These are phyloP conservation scores for Blastobotrys petasosporus DNA, from an alignment of 1,139 yeast genomes.

Conservation along the genomic window DNA sequence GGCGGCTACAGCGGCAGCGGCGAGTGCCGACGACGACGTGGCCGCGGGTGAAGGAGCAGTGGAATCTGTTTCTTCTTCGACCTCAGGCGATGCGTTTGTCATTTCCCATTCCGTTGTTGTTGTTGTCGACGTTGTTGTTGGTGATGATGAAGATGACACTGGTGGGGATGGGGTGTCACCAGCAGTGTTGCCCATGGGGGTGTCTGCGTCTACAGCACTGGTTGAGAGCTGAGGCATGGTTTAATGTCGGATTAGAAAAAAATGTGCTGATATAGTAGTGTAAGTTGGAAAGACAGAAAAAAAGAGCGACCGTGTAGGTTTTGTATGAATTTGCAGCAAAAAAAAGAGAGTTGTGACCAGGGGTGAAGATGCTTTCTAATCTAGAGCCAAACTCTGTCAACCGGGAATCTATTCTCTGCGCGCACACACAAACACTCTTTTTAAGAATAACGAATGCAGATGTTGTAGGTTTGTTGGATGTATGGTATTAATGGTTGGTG, in stretches of 20 bases:
- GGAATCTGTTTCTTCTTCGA: not conserved
- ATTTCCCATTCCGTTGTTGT: conserved; percentile 1
- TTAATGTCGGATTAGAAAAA: not conserved
- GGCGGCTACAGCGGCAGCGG: too few relatives aligned
- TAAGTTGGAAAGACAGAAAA: not conserved
- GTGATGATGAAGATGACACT: not conserved
- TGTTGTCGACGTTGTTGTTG: not conserved
- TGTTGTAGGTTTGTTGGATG: too few relatives aligned
- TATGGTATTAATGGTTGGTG: too few relatives aligned
- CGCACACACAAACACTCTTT: too few relatives aligned
- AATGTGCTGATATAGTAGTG: not conserved
- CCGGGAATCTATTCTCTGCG: too few relatives aligned
- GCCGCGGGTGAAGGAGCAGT: conserved; percentile 1
- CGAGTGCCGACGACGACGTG: not conserved
- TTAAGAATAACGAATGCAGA: too few relatives aligned
- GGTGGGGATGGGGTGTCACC: not conserved
- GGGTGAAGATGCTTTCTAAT: too few relatives aligned
- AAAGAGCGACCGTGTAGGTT: not conserved
- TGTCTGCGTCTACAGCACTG: conserved; percentile 10
- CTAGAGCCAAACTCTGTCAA: too few relatives aligned
- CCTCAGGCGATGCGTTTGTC: not conserved
- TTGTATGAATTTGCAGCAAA: not conserved
- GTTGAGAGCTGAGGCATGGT: conserved; percentile 9
- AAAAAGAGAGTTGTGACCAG: not conserved
- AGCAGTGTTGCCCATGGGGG: conserved; percentile 12